A percentile compares a stretch with the other conserved stretches of the same genome.
phyloP scores from a whole-genome alignment of 257 asterid genomes.

The Solanum bukasovii region DNA sequence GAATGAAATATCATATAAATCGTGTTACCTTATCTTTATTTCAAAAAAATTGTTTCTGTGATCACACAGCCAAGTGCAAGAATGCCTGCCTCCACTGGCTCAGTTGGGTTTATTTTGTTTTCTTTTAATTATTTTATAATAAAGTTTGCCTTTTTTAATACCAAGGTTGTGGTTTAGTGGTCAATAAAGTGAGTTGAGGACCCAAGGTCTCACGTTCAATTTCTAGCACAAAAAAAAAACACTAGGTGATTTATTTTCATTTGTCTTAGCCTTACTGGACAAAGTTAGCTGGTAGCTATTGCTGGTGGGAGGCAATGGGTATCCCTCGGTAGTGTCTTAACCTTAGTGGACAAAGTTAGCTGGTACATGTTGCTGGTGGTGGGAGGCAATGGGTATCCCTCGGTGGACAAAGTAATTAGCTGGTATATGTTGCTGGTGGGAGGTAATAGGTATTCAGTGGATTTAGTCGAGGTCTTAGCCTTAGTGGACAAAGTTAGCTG shows the following conservation, averaged over 20 bases:
- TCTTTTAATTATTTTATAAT: neutral
- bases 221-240: neutral
- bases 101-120: conserved; percentile 20
- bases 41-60: conserved; percentile 37
- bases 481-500: neutral
- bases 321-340: too few relatives aligned
- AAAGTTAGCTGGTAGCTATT: too few relatives aligned
- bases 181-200: neutral
- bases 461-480: neutral
- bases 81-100: conserved; percentile 63
- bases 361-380: neutral
- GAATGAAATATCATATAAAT: too few relatives aligned
- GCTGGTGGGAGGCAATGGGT: too few relatives aligned
- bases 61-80: conserved; percentile 73
- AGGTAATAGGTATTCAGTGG: neutral
- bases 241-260: neutral
- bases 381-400: neutral
- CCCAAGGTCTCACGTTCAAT: neutral
- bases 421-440: too few relatives aligned
- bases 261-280: neutral
- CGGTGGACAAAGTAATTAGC: neutral
- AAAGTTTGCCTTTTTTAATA: neutral
- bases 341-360: neutral
- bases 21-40: too few relatives aligned
- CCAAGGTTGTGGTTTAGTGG: neutral